Evolutionary conservation across 164 flowering plant genomes (phyloP).

Genomic region (Umbellularia californica): DNA sequence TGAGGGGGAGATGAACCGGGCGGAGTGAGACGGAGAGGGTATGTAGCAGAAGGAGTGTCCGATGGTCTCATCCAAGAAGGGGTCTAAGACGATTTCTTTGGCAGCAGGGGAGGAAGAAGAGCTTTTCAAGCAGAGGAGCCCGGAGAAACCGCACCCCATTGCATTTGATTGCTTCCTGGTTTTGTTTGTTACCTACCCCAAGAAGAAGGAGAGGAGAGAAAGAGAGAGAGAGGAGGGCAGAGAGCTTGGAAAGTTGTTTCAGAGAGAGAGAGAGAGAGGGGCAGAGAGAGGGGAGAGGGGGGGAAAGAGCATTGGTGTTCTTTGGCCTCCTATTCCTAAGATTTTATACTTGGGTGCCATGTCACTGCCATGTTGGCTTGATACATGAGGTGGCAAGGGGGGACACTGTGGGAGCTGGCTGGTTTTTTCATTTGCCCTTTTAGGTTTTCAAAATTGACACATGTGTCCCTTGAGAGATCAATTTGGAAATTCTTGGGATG

Average conservation of each 20-base stretch:
- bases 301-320: neutral
- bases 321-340: neutral
- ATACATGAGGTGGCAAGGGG: constrained; percentile 3
- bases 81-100: constrained; percentile 20
- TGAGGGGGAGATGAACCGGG: constrained; percentile 70
- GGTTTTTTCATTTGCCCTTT: too few species aligned
- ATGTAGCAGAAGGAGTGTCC: constrained; percentile 99
- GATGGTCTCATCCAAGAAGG: constrained; percentile 83
- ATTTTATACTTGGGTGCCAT: constrained; percentile 11
- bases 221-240: neutral
- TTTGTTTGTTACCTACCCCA: too few species aligned
- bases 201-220: neutral
- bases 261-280: constrained; percentile 7
- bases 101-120: constrained; percentile 8
- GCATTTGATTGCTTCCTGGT: constrained; percentile 8
- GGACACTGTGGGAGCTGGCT: neutral
- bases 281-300: neutral
- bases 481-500: too few species aligned
- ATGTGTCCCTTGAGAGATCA: too few species aligned
- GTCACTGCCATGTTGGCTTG: constrained; percentile 13
- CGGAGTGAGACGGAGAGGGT: constrained; percentile 67
- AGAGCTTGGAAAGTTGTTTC: constrained; percentile 13
- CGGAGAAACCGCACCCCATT: constrained; percentile 36
- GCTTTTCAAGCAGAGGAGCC: constrained; percentile 18
- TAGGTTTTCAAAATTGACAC: too few species aligned